Evolutionary conservation across 2,329 filamentous ascomycete genomes (phyloP).

Genomic region (Seiridium cupressi): DNA sequence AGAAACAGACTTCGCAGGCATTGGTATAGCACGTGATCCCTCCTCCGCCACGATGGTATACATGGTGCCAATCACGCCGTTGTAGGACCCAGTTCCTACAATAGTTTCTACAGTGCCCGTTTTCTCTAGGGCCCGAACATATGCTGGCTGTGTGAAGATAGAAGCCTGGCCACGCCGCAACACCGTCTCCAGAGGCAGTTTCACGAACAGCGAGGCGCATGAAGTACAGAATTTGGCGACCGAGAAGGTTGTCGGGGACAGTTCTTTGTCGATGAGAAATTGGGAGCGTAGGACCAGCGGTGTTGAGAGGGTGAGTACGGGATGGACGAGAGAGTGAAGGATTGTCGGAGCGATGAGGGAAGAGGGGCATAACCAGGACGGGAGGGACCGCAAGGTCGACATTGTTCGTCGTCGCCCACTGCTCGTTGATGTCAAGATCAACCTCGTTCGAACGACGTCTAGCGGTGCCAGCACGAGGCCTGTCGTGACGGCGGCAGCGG

Average conservation of each 20-base stretch:
- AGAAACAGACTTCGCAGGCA: conserved; percentile 26
- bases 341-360: conserved; percentile 79
- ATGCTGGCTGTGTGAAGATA: conserved; percentile 57
- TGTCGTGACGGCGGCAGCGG: conserved; percentile 64
- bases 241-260: conserved; percentile 79
- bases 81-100: conserved; percentile 76
- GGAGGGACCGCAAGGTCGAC: conserved; percentile 73
- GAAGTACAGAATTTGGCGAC: conserved; percentile 80
- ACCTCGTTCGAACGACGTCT: conserved; percentile 83
- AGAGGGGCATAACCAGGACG: conserved; percentile 71
- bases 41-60: conserved; percentile 84
- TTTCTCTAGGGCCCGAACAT: conserved; percentile 47
- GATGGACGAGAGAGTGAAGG: conserved; percentile 81
- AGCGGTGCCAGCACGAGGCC: conserved; percentile 82
- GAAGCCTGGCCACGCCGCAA: conserved; percentile 83
- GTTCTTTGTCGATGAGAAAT: conserved; percentile 76
- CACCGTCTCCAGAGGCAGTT: conserved; percentile 88
- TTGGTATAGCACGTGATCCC: conserved; percentile 55
- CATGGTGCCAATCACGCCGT: conserved; percentile 88
- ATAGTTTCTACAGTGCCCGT: conserved; percentile 63
- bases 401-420: conserved; percentile 75
- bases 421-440: conserved; percentile 81
- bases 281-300: conserved; percentile 85
- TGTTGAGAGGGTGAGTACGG: conserved; percentile 76
- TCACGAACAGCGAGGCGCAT: conserved; percentile 76